Conservation (phyloP, 1,284 basidiomycete genomes). For the Meira miltonrushii region DNA sequence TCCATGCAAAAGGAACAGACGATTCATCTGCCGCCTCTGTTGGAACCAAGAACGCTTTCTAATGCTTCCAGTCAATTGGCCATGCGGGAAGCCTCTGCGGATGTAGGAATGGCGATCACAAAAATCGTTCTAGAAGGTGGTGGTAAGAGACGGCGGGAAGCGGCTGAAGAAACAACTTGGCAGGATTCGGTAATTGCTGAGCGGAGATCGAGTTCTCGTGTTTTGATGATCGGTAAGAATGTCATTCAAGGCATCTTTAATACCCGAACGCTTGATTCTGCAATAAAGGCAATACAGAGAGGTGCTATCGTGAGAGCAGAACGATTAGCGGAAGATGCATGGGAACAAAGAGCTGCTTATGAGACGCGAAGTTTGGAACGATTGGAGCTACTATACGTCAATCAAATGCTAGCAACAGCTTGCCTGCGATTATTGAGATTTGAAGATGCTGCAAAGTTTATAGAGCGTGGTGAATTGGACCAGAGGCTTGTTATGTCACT, state of each 20-base stretch:
- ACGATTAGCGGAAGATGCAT: conserved; percentile 11
- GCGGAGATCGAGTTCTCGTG: background rate
- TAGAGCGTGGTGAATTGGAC: background rate
- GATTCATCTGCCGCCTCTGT: conserved; percentile 24
- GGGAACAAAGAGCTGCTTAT: conserved; percentile 6
- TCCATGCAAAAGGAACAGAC: conserved; percentile 26
- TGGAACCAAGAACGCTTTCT: conserved; percentile 37
- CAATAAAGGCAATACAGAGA: conserved; percentile 8
- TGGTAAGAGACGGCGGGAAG: background rate
- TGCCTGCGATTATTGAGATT: background rate
- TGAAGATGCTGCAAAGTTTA: conserved; percentile 3
- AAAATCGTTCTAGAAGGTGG: background rate
- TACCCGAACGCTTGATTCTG: background rate
- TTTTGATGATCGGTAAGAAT: conserved; percentile 14
- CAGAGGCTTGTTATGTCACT: background rate
- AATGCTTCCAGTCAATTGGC: background rate
- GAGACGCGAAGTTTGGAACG: background rate
- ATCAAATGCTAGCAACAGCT: conserved; percentile 1
- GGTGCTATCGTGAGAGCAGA: conserved; percentile 9
- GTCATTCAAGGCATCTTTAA: conserved; percentile 15
- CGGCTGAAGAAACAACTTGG: background rate
- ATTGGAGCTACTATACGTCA: conserved; percentile 15
- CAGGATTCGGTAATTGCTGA: background rate
- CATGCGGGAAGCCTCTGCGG: background rate
- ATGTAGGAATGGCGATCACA: background rate